Base-by-base conservation (phyloP, 179 eudicot species). In the Drosera spatulata region DNA sequence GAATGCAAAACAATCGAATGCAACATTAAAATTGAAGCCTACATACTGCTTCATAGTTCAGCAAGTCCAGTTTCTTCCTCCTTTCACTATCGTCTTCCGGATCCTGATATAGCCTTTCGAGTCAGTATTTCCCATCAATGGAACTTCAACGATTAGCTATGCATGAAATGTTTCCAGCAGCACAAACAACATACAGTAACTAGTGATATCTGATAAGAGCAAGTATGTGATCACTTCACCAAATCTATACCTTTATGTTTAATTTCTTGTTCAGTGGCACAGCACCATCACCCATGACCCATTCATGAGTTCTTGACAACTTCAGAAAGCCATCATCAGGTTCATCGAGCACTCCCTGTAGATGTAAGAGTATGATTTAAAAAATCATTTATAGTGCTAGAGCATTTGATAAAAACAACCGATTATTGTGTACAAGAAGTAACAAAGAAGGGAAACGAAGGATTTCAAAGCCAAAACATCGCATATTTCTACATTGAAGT, bases 41-140 rank as follows among this genome's bases (percentile, higher is more conserved):
- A 58, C 95, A 77, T 86, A 91, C 98, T 69, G 96, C 98, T 77
- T 85, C 96, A 71, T 91, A 91, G 70, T 66, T 67, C 50, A 91
- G 96, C 45, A 84, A 64, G 73, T 81, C 79, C 78, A 91, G 80
- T 53, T 71, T 81, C 76, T 74, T 85, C 66, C 87, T 80, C 71
- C 75, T 84, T 59, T 88, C 87, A 52, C 91, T 70, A 55, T 84
- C 78, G 68, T 88, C 76, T 68, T 70, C 83, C 61, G 80, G 39
- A 58, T 84, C 85, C 98, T 91, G 79, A 59, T 63, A 88, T 62
- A 63, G 80, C 38, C 75, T n/a, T 50, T 10, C 6, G 61, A 59
- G 62, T 59, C 55, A 61, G 33, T 70, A 53, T 63, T 40, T 53
- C 69, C 51, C 50, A n/a, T 61, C 53, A 39, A 51, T 42, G 44